A percentile compares a stretch with the other conserved stretches of the same genome.
These are phyloP conservation scores for Naganishia onofrii DNA, from an alignment of 768 basidiomycete species.

Conservation along the genomic window DNA sequence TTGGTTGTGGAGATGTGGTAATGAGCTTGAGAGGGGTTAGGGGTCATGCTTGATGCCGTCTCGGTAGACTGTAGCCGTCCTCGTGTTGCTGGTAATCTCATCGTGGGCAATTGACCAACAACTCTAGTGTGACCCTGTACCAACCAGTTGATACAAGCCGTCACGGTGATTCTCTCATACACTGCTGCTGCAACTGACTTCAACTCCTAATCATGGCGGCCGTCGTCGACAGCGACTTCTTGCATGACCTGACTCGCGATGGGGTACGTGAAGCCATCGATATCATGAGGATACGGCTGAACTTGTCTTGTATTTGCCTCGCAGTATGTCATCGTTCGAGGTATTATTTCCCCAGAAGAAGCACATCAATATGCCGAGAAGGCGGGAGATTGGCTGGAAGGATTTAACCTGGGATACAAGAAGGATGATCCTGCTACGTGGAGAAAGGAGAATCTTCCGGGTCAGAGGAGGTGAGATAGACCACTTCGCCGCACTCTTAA, in stretches of 20 bases:
- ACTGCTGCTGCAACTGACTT: too few relatives aligned
- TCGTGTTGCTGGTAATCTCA: too few relatives aligned
- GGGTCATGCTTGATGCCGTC: too few relatives aligned
- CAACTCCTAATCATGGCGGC: neutral
- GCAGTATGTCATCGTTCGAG: conserved; percentile 36
- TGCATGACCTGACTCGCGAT: conserved; percentile 4
- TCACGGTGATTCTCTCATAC: too few relatives aligned
- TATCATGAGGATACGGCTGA: neutral
- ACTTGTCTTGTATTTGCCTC: neutral
- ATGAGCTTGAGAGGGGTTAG: too few relatives aligned
- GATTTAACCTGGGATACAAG: conserved; percentile 50
- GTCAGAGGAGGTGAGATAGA: conserved; percentile 37
- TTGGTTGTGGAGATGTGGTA: too few relatives aligned
- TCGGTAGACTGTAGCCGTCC: too few relatives aligned
- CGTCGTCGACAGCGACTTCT: neutral
- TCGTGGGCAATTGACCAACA: too few relatives aligned
- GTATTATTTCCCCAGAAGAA: conserved; percentile 38
- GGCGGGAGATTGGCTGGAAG: conserved; percentile 49
- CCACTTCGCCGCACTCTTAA: too few relatives aligned
- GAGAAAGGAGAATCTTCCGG: conserved; percentile 45
- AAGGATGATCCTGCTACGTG: conserved; percentile 49
- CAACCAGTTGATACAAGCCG: too few relatives aligned
- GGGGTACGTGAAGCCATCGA: neutral
- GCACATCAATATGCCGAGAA: conserved; percentile 41
- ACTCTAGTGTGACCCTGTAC: too few relatives aligned